These are phyloP conservation scores for Pyrenophora graminea DNA, from an alignment of 2,329 filamentous ascomycete species.

Conservation along the genomic window DNA sequence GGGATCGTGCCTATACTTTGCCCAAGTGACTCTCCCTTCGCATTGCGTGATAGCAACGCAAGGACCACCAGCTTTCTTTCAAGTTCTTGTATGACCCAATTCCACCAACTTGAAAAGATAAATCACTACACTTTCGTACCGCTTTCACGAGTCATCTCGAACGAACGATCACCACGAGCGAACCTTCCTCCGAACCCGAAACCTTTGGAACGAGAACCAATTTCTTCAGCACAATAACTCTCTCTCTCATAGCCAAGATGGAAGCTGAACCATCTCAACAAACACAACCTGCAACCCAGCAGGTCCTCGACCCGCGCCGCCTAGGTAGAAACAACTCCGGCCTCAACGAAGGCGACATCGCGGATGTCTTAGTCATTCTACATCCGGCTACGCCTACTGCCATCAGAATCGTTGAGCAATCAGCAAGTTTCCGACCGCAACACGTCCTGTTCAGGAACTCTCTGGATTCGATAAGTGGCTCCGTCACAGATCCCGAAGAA, in stretches of 20 bases:
- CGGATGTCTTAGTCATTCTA: conserved; percentile 87
- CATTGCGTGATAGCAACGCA: conserved; percentile 6
- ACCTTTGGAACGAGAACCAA: background rate
- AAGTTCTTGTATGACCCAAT: too few relatives aligned
- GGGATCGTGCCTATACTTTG: conserved; percentile 5
- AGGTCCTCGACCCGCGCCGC: conserved; percentile 78
- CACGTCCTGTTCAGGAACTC: conserved; percentile 61
- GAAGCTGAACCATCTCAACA: conserved; percentile 39
- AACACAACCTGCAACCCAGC: conserved; percentile 73
- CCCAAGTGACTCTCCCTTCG: background rate
- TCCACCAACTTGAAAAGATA: too few relatives aligned
- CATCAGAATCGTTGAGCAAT: conserved; percentile 68
- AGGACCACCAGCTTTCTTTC: background rate
- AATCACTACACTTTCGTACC: background rate
- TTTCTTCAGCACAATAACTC: background rate
- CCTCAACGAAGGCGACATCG: conserved; percentile 78
- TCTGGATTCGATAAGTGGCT: conserved; percentile 45
- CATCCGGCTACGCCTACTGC: conserved; percentile 77
- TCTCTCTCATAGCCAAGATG: conserved; percentile 15
- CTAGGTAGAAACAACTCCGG: conserved; percentile 80
- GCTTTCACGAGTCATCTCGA: background rate
- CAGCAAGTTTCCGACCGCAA: conserved; percentile 57
- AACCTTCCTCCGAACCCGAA: background rate
- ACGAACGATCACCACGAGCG: background rate
- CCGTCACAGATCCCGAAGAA: conserved; percentile 45